These are phyloP conservation scores for Coemansia sp. DNA, from an alignment of 192 early-diverging fungal genomes.

Conservation along the genomic window DNA sequence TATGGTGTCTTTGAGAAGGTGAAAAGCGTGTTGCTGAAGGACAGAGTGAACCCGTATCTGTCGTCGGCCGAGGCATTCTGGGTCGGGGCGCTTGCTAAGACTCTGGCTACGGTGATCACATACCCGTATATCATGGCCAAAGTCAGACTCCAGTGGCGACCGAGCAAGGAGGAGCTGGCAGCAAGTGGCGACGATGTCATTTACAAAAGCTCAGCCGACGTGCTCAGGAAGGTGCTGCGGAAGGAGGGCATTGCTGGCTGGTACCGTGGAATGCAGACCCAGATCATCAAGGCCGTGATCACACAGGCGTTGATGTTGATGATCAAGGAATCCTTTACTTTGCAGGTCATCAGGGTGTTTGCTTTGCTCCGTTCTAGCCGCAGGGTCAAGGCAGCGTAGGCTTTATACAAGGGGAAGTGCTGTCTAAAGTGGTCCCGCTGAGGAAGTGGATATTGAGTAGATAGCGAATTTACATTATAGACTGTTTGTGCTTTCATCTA, in stretches of 20 bases:
- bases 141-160: slow-evolving; percentile 91
- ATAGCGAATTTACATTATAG: background rate
- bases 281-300: slow-evolving; percentile 99
- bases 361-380: slow-evolving; percentile 17
- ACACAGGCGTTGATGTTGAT: slow-evolving; percentile 97
- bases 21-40: slow-evolving; percentile 61
- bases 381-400: background rate
- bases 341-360: slow-evolving; percentile 42
- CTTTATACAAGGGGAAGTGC: background rate
- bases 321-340: slow-evolving; percentile 88
- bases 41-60: slow-evolving; percentile 56
- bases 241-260: slow-evolving; percentile 84
- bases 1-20: slow-evolving; percentile 92
- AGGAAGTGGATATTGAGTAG: background rate
- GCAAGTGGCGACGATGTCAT: slow-evolving; percentile 53
- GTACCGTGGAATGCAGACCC: slow-evolving; percentile 95
- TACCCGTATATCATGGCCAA: slow-evolving; percentile 99
- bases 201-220: slow-evolving; percentile 84
- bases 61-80: slow-evolving; percentile 84
- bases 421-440: background rate
- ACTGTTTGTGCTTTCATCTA: too few species aligned
- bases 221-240: slow-evolving; percentile 75
- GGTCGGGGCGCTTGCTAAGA: slow-evolving; percentile 91
- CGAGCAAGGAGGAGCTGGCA: slow-evolving; percentile 64
- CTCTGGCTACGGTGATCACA: slow-evolving; percentile 79